Conservation (phyloP, 1,284 basidiomycete genomes). For the Heliocybe sulcata region DNA sequence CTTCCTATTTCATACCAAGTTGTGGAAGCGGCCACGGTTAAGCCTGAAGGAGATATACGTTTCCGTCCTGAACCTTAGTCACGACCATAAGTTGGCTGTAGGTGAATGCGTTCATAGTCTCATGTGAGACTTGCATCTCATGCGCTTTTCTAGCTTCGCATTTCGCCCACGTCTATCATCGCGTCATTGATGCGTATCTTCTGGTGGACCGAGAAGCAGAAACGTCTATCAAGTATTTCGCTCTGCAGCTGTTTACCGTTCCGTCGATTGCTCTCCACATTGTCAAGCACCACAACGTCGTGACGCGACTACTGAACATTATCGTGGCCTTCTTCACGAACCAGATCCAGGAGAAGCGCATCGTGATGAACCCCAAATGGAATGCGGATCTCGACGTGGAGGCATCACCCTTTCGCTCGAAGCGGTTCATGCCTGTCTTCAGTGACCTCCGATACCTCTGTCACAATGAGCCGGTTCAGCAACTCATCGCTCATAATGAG, state of each 20-base stretch:
- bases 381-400: conserved; percentile 66
- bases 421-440: conserved; percentile 89
- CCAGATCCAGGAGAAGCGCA: conserved; percentile 64
- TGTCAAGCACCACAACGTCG: conserved; percentile 67
- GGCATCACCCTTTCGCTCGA: conserved; percentile 82
- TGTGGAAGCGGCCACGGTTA: conserved; percentile 82
- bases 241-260: conserved; percentile 85
- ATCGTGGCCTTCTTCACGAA: conserved; percentile 88
- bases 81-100: conserved; percentile 71
- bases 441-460: conserved; percentile 77
- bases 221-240: conserved; percentile 88
- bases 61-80: conserved; percentile 65
- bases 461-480: conserved; percentile 72
- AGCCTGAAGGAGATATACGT: conserved; percentile 81
- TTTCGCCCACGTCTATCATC: conserved; percentile 80
- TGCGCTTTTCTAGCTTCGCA: conserved; percentile 54
- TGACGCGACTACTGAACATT: conserved; percentile 72
- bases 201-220: conserved; percentile 90
- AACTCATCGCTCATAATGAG: conserved; percentile 61
- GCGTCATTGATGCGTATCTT: conserved; percentile 87
- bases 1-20: conserved; percentile 70
- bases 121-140: conserved; percentile 4
- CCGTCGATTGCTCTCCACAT: conserved; percentile 80
- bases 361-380: conserved; percentile 41
- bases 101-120: conserved; percentile 35